Percentiles rank a stretch among this genome's conserved stretches.
Conservation (phyloP, 164 flowering plant genomes). For the Macadamia integrifolia region DNA sequence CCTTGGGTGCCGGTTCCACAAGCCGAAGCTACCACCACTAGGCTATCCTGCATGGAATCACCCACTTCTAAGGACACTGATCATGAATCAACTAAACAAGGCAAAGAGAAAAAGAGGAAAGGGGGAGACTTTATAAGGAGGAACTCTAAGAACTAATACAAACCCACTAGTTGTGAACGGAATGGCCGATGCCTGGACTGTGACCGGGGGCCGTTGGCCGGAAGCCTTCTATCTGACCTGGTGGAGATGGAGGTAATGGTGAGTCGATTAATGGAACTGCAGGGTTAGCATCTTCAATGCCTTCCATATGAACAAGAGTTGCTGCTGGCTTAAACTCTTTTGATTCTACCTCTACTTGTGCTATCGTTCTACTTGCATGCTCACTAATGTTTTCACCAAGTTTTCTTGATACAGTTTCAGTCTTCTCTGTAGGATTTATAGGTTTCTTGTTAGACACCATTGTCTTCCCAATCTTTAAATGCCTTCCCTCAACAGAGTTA, state of each 20-base stretch:
- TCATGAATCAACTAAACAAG: too few species aligned
- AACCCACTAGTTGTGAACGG: background rate
- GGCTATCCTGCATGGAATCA: too few species aligned
- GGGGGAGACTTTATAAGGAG: too few species aligned
- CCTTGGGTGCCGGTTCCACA: too few species aligned
- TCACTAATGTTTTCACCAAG: background rate
- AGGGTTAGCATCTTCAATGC: background rate
- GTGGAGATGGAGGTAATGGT: background rate
- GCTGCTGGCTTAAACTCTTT: background rate
- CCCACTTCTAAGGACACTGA: too few species aligned
- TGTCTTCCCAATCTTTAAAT: background rate
- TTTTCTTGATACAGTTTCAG: background rate
- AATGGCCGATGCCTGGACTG: constrained; percentile 40
- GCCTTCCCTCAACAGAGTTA: background rate
- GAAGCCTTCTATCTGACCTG: constrained; percentile 24
- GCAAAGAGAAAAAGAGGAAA: too few species aligned
- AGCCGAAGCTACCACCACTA: too few species aligned
- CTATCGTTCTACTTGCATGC: background rate
- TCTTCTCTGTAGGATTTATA: background rate
- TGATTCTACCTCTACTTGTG: background rate
- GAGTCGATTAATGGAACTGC: too few species aligned
- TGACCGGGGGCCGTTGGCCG: constrained; percentile 45
- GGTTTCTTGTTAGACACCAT: background rate
- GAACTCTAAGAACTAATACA: too few species aligned
- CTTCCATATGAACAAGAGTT: background rate